Base-by-base conservation (phyloP, 139 green algal species). In the Nannochloris sp. region DNA sequence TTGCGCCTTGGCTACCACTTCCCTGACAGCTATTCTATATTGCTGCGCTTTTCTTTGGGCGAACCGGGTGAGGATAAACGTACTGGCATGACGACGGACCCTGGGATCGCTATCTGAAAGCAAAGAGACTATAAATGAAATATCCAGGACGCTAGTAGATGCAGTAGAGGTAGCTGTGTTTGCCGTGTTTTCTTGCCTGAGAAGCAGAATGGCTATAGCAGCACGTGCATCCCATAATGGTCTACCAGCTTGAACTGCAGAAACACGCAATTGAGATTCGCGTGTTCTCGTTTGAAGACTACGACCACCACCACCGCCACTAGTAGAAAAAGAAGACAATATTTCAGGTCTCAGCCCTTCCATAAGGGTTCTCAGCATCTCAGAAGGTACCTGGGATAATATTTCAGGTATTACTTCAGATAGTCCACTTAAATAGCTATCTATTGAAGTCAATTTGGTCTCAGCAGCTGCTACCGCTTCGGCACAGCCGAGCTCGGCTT, bases 1-100 rank as follows among this genome's bases (percentile, higher is more conserved):
- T 68, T 90, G 83, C 24, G 85, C 86, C 24, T 79, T 71, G 24
- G 63, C 14, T 29, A 89, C 63, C 56, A 91, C 68, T 42, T 74
- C 67, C 4, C 77, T 67, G 45, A 92, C 38, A 29, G 79, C 75
- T 12, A 56, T 58, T 64, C 82, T 83, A 70, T 88, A 90, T 13
- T 60, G 63, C 38, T 82, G 61, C 31, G 79, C 71, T 64, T 82
- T 65, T 54, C 76, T 73, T 2, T 72, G 42, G 71, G 74, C 73
- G 31, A 81, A 76, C 48, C 85, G 76, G 55, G 72, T 74, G 34
- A 87, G 64, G 30, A 83, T 56, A 60, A 83, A 84, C 10, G 27
- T 13, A 53, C 34, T 27, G 5, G 59, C 33, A 23, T 65, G 34
- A n/a, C 39, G 33, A 10, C 59, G 30, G 4, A 65, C 13, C 27